Conservation (phyloP, 2,329 filamentous ascomycete species). For the Penicillium hordei region DNA sequence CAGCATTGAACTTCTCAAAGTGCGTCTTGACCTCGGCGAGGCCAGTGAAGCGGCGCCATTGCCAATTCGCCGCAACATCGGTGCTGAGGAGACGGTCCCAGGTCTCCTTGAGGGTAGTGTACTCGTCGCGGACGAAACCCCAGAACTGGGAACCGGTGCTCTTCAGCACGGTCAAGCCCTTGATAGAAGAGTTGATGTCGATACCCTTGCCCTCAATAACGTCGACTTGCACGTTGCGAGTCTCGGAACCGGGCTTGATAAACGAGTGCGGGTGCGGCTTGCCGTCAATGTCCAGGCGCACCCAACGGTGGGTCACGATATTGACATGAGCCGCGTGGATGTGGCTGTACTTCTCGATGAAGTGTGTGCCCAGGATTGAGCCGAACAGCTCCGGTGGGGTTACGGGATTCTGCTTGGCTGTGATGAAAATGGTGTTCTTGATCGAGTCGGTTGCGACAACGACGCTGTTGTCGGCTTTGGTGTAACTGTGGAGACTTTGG, state of each 20-base stretch:
- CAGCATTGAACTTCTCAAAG: constrained; percentile 69
- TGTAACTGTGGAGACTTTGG: constrained; percentile 64
- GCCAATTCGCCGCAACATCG: constrained; percentile 83
- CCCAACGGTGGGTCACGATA: constrained; percentile 85
- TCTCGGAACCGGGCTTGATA: constrained; percentile 84
- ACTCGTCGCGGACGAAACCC: constrained; percentile 90
- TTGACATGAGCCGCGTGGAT: constrained; percentile 81
- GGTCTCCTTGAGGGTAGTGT: constrained; percentile 82
- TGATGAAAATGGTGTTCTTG: constrained; percentile 96
- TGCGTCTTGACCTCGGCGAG: constrained; percentile 66
- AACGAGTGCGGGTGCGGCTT: constrained; percentile 95
- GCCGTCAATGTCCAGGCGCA: constrained; percentile 81
- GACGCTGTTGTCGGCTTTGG: constrained; percentile 87
- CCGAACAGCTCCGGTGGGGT: constrained; percentile 92
- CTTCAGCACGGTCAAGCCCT: constrained; percentile 85
- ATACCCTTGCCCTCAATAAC: constrained; percentile 69
- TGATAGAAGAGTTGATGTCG: constrained; percentile 73
- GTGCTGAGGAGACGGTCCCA: constrained; percentile 96
- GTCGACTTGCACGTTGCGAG: constrained; percentile 74
- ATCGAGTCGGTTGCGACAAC: constrained; percentile 96
- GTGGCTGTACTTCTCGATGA: constrained; percentile 82
- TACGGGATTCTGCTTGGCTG: constrained; percentile 89
- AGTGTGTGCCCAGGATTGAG: constrained; percentile 80
- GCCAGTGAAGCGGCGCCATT: constrained; percentile 71
- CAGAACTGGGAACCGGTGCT: constrained; percentile 96